phyloP scores from a whole-genome alignment of 768 basidiomycete genomes.

The Erythrobasidium yunnanense region DNA sequence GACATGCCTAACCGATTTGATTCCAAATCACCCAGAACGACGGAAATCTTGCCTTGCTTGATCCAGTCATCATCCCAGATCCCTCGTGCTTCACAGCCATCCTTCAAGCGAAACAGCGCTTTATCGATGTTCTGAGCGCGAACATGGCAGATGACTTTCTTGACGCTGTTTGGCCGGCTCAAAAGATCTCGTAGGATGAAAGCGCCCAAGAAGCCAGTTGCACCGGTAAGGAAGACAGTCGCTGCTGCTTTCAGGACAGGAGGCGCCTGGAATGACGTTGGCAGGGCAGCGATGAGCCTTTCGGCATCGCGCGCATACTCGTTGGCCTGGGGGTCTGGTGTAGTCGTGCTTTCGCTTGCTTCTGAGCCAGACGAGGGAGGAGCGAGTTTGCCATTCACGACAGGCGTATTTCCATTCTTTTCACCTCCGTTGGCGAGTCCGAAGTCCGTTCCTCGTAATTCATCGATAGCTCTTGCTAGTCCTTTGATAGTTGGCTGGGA shows the following conservation, averaged over 20 bases:
- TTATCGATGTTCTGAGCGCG: conserved; percentile 56
- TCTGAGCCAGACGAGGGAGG: not conserved
- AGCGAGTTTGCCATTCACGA: conserved; percentile 19
- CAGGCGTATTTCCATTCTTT: conserved; percentile 23
- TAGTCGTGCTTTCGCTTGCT: not conserved
- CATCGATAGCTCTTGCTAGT: conserved; percentile 65
- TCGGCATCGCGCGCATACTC: conserved; percentile 74
- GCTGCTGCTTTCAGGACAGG: conserved; percentile 49
- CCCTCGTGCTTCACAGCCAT: conserved; percentile 62
- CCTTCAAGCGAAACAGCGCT: conserved; percentile 59
- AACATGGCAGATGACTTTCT: conserved; percentile 85
- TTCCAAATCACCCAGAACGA: conserved; percentile 72
- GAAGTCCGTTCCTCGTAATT: conserved; percentile 64
- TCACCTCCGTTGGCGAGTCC: conserved; percentile 50
- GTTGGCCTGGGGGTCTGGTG: conserved; percentile 32
- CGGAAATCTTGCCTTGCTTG: conserved; percentile 55
- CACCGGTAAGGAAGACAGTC: conserved; percentile 88
- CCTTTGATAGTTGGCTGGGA: conserved; percentile 73
- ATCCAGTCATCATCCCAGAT: conserved; percentile 87
- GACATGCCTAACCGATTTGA: conserved; percentile 63
- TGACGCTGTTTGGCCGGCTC: conserved; percentile 50
- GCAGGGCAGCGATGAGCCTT: conserved; percentile 52
- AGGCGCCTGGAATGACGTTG: conserved; percentile 53
- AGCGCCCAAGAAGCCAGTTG: conserved; percentile 91
- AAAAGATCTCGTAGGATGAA: conserved; percentile 78